phyloP scores from a whole-genome alignment of 495 filamentous ascomycete genomes.

The Hypoxylon subgilvum region DNA sequence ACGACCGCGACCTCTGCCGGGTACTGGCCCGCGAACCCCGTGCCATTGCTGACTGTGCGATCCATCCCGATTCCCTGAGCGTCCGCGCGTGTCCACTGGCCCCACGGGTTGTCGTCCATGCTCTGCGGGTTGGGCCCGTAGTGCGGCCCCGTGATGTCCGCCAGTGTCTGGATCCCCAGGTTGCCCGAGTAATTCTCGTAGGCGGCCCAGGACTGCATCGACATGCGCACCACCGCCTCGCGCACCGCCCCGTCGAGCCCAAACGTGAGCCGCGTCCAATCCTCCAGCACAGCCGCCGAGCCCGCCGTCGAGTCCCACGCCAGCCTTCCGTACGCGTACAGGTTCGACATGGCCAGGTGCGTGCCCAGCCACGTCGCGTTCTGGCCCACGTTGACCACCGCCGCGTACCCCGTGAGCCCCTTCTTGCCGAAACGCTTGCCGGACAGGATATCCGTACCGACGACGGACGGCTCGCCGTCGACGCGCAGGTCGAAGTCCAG shows the following conservation, averaged over 20 bases:
- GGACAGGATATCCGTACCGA: constrained; percentile 63
- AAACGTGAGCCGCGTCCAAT: constrained; percentile 73
- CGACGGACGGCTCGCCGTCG: constrained; percentile 56
- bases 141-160: constrained; percentile 69
- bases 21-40: constrained; percentile 69
- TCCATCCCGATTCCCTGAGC: constrained; percentile 70
- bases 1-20: constrained; percentile 60
- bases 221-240: constrained; percentile 65
- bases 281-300: constrained; percentile 56
- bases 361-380: constrained; percentile 72
- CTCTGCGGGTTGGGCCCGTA: constrained; percentile 71
- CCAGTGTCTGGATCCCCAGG: constrained; percentile 71
- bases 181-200: constrained; percentile 77
- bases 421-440: constrained; percentile 64
- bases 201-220: constrained; percentile 71
- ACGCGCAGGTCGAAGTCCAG: constrained; percentile 70
- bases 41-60: constrained; percentile 70
- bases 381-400: constrained; percentile 72
- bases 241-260: constrained; percentile 58
- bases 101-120: constrained; percentile 72
- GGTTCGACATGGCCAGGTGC: constrained; percentile 72
- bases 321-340: constrained; percentile 71
- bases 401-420: constrained; percentile 64
- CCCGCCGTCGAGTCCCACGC: constrained; percentile 65
- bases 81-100: constrained; percentile 75